Base-by-base conservation (phyloP, 75 land plant genomes). In the Adiantum capillusveneris region DNA sequence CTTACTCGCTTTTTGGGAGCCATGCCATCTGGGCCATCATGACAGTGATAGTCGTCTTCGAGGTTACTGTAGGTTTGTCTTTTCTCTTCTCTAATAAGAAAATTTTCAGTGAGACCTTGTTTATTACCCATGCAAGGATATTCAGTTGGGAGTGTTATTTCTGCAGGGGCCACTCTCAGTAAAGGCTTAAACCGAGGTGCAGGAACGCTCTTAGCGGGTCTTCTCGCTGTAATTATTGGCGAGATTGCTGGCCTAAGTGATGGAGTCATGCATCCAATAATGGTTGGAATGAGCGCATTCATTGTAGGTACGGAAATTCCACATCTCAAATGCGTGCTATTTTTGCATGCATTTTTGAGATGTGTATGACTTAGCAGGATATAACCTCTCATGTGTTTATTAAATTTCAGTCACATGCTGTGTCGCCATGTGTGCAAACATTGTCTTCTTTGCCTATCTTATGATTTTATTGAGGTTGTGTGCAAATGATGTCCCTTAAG, bases 221-320 rank as follows among this genome's bases (percentile, higher is more conserved):
- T 65, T 18, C 31, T 77, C 5, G 87, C 80, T n/a, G 69, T 64
- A 25, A 24, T 56, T 3, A 74, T 73, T 7, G 76, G 75, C 16
- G 3, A 68, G 24, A 26, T 74, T 20, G 87, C 80, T 13, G 18
- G 72, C 20, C 0, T 16, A 30, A 76, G 84, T 17, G 22, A 24
- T 2, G 50, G 50, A 17, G 14, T 46, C 17, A 46, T n/a, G 5
- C 50, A 46, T 45, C 84, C 88, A 13, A 28, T 71, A 21, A 50
- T 84, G 14, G 71, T 78, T 59, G 88, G 79, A 25, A 21, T 73
- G 25, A 84, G 88, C 74, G 69, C 78, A 22, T 84, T 84, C 45
- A 11, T 53, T 3, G 17, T 46, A 46, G 50, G 50, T 46, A 46
- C 2, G 22, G 5, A 3, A 46, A 34, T 34, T 3, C 37, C 17